These are phyloP conservation scores for Xerocomellus intermedius DNA, from an alignment of 768 basidiomycete genomes.

Conservation along the genomic window DNA sequence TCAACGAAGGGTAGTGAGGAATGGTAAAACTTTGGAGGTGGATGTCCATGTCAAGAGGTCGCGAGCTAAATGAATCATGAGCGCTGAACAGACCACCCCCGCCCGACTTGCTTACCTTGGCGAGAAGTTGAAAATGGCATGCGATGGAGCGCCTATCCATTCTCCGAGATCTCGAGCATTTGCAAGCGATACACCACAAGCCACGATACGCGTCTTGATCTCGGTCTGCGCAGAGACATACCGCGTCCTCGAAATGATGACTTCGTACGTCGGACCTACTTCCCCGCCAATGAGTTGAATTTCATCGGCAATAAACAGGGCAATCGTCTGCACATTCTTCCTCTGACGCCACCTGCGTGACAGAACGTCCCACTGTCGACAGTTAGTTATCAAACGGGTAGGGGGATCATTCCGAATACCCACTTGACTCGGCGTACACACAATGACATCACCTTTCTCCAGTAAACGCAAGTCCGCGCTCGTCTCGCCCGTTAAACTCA, in stretches of 20 bases:
- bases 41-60: conserved; percentile 96
- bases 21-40: conserved; percentile 94
- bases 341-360: conserved; percentile 95
- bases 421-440: conserved; percentile 91
- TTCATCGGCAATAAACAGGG: conserved; percentile 92
- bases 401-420: conserved; percentile 22
- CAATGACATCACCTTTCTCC: conserved; percentile 88
- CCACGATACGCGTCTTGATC: conserved; percentile 89
- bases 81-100: conserved; percentile 1
- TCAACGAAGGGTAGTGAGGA: conserved; percentile 97
- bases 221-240: conserved; percentile 95
- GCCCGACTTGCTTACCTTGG: conserved; percentile 56
- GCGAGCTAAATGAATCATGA: conserved; percentile 54
- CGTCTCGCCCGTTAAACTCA: conserved; percentile 91
- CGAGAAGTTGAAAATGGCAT: conserved; percentile 97
- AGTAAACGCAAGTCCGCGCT: conserved; percentile 87
- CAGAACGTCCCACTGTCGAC: conserved; percentile 84
- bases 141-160: conserved; percentile 94
- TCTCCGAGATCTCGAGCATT: conserved; percentile 96
- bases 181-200: conserved; percentile 91
- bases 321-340: conserved; percentile 94
- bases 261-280: conserved; percentile 94
- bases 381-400: neutral
- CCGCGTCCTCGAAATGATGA: conserved; percentile 93
- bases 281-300: conserved; percentile 93